Conservation (phyloP, 2,329 filamentous ascomycete species). For the Podosphaera leucotricha region DNA sequence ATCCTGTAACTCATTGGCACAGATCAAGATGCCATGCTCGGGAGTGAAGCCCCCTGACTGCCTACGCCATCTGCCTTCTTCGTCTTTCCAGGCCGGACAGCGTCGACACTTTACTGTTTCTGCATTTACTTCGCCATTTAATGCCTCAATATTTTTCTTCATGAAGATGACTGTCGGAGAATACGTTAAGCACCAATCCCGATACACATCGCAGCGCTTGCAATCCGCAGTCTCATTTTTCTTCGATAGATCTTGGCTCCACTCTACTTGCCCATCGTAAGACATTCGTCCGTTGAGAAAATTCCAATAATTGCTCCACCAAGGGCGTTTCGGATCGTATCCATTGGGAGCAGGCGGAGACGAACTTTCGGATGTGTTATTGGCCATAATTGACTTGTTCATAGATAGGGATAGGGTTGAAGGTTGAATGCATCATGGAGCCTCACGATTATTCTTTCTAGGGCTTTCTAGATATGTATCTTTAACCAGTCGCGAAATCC, state of each 20-base stretch:
- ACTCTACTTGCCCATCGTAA: slow-evolving; percentile 44
- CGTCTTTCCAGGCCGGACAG: slow-evolving; percentile 36
- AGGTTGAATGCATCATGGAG: too few species aligned
- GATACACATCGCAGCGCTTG: slow-evolving; percentile 54
- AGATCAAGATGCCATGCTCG: slow-evolving; percentile 69
- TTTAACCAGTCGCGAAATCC: too few species aligned
- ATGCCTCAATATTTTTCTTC: slow-evolving; percentile 51
- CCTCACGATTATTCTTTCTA: too few species aligned
- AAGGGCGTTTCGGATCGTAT: slow-evolving; percentile 32
- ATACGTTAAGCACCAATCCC: slow-evolving; percentile 65
- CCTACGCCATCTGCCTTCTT: slow-evolving; percentile 25
- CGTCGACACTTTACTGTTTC: slow-evolving; percentile 63
- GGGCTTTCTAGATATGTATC: too few species aligned
- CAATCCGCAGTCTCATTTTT: slow-evolving; percentile 59
- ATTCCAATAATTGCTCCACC: slow-evolving; percentile 69
- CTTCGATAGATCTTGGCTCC: slow-evolving; percentile 52
- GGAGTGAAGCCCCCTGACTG: slow-evolving; percentile 66
- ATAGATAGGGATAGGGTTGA: too few species aligned
- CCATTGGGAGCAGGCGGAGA: slow-evolving; percentile 28
- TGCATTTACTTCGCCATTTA: slow-evolving; percentile 52
- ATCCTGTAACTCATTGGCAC: slow-evolving; percentile 72
- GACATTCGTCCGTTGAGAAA: slow-evolving; percentile 55
- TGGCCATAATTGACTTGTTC: too few species aligned
- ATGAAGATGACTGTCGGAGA: slow-evolving; percentile 76
- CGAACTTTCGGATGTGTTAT: background rate